Conservation (phyloP, 2,329 filamentous ascomycete genomes). For the Diplocarpon rosae region DNA sequence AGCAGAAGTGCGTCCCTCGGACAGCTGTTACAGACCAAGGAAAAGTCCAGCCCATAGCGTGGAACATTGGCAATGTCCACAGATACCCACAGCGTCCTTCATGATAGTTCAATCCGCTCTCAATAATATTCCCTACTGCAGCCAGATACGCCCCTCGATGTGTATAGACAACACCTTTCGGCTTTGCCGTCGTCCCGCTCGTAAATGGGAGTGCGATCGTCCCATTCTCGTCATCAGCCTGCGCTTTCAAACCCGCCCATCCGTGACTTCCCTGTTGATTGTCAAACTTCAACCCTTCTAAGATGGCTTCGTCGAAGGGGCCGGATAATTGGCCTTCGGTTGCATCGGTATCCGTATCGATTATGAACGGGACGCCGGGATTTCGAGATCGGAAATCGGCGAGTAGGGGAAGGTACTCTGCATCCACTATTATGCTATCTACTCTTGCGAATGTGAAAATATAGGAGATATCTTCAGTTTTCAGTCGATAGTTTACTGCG, state of each 20-base stretch:
- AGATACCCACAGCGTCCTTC: constrained; percentile 67
- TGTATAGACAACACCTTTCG: constrained; percentile 89
- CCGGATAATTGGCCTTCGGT: constrained; percentile 64
- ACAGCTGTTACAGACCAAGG: constrained; percentile 91
- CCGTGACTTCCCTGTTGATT: constrained; percentile 50
- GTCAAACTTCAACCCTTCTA: constrained; percentile 71
- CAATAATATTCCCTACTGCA: constrained; percentile 73
- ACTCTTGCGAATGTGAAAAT: constrained; percentile 83
- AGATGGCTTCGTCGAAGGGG: constrained; percentile 71
- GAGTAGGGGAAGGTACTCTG: constrained; percentile 65
- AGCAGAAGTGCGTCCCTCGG: constrained; percentile 86
- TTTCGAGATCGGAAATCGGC: constrained; percentile 51
- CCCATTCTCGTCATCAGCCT: constrained; percentile 61
- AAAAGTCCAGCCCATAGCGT: constrained; percentile 55
- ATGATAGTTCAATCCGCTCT: constrained; percentile 69
- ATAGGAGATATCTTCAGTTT: constrained; percentile 77
- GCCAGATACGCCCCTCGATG: constrained; percentile 83
- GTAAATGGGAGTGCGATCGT: constrained; percentile 87
- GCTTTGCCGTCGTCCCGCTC: constrained; percentile 79
- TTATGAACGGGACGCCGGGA: constrained; percentile 55
- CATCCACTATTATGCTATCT: constrained; percentile 77
- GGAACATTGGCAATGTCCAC: constrained; percentile 86
- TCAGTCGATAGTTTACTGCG: constrained; percentile 62
- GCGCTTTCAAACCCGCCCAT: constrained; percentile 66
- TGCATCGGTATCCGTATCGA: constrained; percentile 74